These are phyloP conservation scores for Colletotrichum limetticola DNA, from an alignment of 2,329 filamentous ascomycete genomes.

Conservation along the genomic window DNA sequence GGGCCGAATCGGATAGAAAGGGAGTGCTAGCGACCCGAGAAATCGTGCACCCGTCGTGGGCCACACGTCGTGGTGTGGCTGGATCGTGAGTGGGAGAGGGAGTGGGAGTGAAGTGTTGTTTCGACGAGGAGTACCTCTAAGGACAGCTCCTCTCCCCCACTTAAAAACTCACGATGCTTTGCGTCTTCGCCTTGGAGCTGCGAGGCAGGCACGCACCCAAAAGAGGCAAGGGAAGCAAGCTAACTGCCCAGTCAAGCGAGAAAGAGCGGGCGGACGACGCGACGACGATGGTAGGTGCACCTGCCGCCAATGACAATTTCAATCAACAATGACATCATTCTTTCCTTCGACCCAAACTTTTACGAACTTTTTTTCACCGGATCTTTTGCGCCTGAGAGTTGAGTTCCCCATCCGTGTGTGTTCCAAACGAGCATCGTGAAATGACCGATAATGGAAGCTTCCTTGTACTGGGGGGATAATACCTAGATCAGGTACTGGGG, in stretches of 20 bases:
- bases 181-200: slow-evolving; percentile 1
- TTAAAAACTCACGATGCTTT: slow-evolving; percentile 22
- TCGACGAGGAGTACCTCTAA: not conserved
- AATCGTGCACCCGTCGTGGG: not conserved
- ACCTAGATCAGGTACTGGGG: not conserved
- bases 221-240: slow-evolving; percentile 2
- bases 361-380: not conserved
- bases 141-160: not conserved
- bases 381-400: not conserved
- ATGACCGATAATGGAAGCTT: not conserved
- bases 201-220: slow-evolving; percentile 22
- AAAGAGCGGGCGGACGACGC: not conserved
- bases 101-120: not conserved
- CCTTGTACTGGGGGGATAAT: not conserved
- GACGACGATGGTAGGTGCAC: slow-evolving; percentile 21
- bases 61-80: slow-evolving; percentile 3
- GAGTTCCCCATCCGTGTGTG: slow-evolving; percentile 17
- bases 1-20: not conserved
- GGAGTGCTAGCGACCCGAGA: not conserved
- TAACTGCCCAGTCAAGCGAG: slow-evolving; percentile 15
- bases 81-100: not conserved
- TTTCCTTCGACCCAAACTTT: not conserved
- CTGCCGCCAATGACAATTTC: slow-evolving; percentile 6
- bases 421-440: not conserved
- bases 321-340: slow-evolving; percentile 31